A percentile compares a stretch with the other conserved stretches of the same genome.
These are phyloP conservation scores for Coemansia sp. DNA, from an alignment of 192 early-diverging fungal species.

Conservation along the genomic window DNA sequence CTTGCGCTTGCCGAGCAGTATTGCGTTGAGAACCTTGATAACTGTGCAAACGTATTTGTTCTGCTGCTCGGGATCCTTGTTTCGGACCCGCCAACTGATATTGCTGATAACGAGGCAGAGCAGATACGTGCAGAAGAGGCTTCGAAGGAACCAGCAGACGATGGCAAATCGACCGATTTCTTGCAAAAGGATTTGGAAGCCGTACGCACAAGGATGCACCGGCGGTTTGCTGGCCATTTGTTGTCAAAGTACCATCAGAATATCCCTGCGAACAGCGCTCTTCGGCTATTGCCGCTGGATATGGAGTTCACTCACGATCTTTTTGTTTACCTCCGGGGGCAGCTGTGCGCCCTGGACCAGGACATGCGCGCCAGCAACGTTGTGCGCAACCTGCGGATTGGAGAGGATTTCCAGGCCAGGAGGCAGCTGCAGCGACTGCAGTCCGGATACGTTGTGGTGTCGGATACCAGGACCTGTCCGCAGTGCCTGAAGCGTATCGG, in stretches of 20 bases:
- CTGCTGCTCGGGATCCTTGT: conserved; percentile 43
- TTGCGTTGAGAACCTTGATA: conserved; percentile 56
- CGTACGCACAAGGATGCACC: conserved; percentile 22
- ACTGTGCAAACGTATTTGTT: conserved; percentile 33
- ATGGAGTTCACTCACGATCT: conserved; percentile 50
- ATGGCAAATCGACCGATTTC: not conserved
- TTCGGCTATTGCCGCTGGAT: conserved; percentile 49
- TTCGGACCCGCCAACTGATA: conserved; percentile 27
- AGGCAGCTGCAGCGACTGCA: conserved; percentile 36
- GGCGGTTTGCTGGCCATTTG: conserved; percentile 42
- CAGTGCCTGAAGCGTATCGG: conserved; percentile 59
- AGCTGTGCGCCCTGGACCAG: conserved; percentile 53
- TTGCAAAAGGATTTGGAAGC: conserved; percentile 9
- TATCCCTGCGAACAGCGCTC: conserved; percentile 37
- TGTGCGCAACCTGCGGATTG: conserved; percentile 33
- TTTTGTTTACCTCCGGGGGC: conserved; percentile 56
- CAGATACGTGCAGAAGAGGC: conserved; percentile 8
- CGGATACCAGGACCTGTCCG: conserved; percentile 48
- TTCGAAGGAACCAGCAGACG: not conserved
- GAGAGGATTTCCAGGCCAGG: conserved; percentile 44
- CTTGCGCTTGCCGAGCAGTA: conserved; percentile 60
- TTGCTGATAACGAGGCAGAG: conserved; percentile 33
- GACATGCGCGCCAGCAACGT: conserved; percentile 36
- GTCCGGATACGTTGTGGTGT: conserved; percentile 30
- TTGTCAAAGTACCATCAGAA: conserved; percentile 33